phyloP scores from a whole-genome alignment of 805 yeast genomes.

The Yamadazyma laniorum region DNA sequence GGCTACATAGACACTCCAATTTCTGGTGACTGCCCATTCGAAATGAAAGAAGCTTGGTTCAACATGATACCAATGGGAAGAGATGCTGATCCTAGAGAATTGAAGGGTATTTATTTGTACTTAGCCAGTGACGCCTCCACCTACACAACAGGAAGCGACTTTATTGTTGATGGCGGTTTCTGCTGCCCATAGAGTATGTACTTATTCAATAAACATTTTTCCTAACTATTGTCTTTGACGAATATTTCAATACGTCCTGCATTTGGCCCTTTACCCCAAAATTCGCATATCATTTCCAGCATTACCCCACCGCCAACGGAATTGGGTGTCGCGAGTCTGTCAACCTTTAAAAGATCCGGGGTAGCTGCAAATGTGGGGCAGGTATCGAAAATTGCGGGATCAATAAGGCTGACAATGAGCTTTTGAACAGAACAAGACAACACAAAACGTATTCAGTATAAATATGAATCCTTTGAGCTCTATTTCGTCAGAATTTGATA shows the following conservation, averaged over 20 bases:
- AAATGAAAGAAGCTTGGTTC: conserved; percentile 39
- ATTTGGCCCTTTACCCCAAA: no score
- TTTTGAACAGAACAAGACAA: no score
- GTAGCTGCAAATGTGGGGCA: conserved; percentile 4
- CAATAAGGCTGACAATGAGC: background rate
- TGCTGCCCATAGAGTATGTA: conserved; percentile 24
- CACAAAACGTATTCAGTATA: background rate
- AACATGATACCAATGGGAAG: conserved; percentile 64
- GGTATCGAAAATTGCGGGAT: no score
- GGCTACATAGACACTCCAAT: conserved; percentile 82
- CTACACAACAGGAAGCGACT: conserved; percentile 77
- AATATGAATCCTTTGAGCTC: background rate
- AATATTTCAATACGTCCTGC: background rate
- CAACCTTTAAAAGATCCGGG: conserved; percentile 4
- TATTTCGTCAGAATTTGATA: background rate
- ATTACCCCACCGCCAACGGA: background rate
- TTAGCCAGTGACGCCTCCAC: conserved; percentile 78
- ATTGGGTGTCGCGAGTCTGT: conserved; percentile 3
- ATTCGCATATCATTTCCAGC: no score
- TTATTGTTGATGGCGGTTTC: conserved; percentile 80
- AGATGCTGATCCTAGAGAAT: conserved; percentile 68
- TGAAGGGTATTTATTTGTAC: conserved; percentile 78
- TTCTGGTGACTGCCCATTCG: conserved; percentile 37
- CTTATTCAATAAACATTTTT: background rate
- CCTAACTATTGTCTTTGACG: no score